These are phyloP conservation scores for Exophiala alcalophila DNA, from an alignment of 2,329 filamentous ascomycete genomes.

Conservation along the genomic window DNA sequence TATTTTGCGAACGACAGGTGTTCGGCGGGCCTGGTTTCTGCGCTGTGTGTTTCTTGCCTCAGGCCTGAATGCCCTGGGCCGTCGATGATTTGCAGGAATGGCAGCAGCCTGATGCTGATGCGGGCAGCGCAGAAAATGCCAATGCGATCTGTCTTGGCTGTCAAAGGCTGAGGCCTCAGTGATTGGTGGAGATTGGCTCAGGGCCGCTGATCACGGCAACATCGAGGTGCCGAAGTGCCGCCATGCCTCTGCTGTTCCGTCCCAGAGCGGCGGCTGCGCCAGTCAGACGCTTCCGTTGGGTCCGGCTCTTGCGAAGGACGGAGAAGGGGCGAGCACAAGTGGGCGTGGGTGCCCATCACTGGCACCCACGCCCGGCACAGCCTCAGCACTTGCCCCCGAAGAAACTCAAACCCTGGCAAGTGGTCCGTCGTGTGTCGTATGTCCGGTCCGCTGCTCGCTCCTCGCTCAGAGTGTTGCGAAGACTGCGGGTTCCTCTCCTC, in stretches of 20 bases:
- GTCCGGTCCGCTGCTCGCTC: not conserved
- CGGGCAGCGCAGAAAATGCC: no score
- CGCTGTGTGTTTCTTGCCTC: no score
- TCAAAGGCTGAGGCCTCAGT: not conserved
- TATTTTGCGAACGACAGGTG: no score
- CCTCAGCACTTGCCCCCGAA: constrained; percentile 14
- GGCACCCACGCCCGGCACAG: constrained; percentile 10
- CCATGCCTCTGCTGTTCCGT: not conserved
- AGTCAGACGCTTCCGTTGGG: no score
- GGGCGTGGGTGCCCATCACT: not conserved
- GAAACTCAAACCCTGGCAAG: not conserved
- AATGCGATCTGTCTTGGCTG: no score
- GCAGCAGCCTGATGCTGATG: constrained; percentile 8
- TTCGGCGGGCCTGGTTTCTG: no score
- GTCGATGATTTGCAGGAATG: not conserved
- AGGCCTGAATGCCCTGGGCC: not conserved
- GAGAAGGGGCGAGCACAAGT: not conserved
- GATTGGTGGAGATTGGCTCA: constrained; percentile 3
- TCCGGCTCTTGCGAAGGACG: not conserved
- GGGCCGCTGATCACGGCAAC: constrained; percentile 9
- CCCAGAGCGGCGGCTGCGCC: not conserved
- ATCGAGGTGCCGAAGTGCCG: constrained; percentile 7
- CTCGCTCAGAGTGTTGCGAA: constrained; percentile 1
- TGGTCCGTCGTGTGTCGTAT: constrained; percentile 1
- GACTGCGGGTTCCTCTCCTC: not conserved